Base-by-base conservation (phyloP, 2,329 filamentous ascomycete genomes). In the Xylaria arbuscula region DNA sequence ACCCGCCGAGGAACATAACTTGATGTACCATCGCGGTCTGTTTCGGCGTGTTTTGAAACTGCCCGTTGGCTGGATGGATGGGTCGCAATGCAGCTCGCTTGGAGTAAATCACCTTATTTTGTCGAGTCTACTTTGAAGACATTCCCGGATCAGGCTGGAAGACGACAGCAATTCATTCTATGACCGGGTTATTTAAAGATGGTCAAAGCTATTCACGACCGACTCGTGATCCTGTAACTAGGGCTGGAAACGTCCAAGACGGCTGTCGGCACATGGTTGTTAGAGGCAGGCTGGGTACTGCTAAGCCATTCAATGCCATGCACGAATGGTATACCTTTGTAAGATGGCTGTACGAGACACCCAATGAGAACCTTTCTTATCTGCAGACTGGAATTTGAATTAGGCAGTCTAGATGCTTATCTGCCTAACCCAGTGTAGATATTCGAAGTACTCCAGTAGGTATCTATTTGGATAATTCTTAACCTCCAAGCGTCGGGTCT, bases 201-300 rank as follows among this genome's bases (percentile, higher is more conserved):
- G n/a, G 40, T 15, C 48, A 28, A 51, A 22, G 3, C n/a, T 17
- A 15, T n/a, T 8, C 1, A 34, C 48, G 28, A 5, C 28, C 28
- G 28, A 28, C 28, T 28, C 28, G 28, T 28, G 28, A 28, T 53
- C n/a, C 13, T 53, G 19, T 17, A 10, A 53, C 48, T 36, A 32
- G 10, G 28, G 11, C 17, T 36, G 15, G 51, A 32, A 54, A 34
- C 28, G 5, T 36, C 28, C 51, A 54, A 64, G 61, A 32, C 62
- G 66, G 66, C 50, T 58, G 57, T 66, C 62, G 66, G 66, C 62
- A 68, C 57, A 57, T 45, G 36, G 24, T 32, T 34, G 36, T 28
- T 57, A 42, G 19, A 42, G 22, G 8, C 24, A 13, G 40, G 11
- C 17, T 17, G 15, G 40, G 40, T 45, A 45, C 15, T 54, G 51